Percentiles rank a stretch among this genome's conserved stretches.
phyloP scores from a whole-genome alignment of 2,329 filamentous ascomycete genomes.

The Allantophomopsis cytisporea region DNA sequence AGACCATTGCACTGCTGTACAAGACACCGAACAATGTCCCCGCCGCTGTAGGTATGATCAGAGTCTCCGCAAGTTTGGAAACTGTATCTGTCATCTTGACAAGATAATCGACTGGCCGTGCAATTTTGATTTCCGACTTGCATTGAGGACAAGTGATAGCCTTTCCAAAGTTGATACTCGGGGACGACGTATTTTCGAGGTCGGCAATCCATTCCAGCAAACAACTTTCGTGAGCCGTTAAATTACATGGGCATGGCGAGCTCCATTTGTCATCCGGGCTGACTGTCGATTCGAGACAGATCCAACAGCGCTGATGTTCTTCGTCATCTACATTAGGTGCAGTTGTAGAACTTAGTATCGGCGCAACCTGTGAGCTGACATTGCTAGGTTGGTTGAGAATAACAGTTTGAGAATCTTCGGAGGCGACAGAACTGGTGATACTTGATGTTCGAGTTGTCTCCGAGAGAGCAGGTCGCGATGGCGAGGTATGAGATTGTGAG shows the following conservation, averaged over 20 bases:
- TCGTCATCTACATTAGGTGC: slow-evolving; percentile 5
- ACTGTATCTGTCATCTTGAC: slow-evolving; percentile 27
- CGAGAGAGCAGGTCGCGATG: too few relatives aligned
- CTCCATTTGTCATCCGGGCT: slow-evolving; percentile 50
- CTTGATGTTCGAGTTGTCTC: too few relatives aligned
- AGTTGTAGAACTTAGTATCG: slow-evolving; percentile 1
- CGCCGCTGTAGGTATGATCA: slow-evolving; percentile 14
- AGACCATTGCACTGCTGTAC: slow-evolving; percentile 35
- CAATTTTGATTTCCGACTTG: slow-evolving; percentile 66
- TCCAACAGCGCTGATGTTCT: slow-evolving; percentile 38
- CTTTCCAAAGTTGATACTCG: slow-evolving; percentile 33
- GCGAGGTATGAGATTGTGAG: too few relatives aligned
- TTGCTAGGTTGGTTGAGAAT: not conserved
- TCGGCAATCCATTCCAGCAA: slow-evolving; percentile 90
- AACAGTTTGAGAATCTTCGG: slow-evolving; percentile 1
- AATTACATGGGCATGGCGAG: slow-evolving; percentile 77
- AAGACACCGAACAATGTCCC: slow-evolving; percentile 23
- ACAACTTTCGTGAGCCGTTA: slow-evolving; percentile 83
- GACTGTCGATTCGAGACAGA: slow-evolving; percentile 41
- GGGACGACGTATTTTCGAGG: slow-evolving; percentile 51
- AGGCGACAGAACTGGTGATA: not conserved
- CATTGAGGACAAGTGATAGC: slow-evolving; percentile 80
- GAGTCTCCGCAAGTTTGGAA: slow-evolving; percentile 7
- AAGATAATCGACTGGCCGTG: slow-evolving; percentile 59
- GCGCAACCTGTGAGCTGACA: not conserved